Base-by-base conservation (phyloP, 306 rosid species). In the Alnus glutinosa region DNA sequence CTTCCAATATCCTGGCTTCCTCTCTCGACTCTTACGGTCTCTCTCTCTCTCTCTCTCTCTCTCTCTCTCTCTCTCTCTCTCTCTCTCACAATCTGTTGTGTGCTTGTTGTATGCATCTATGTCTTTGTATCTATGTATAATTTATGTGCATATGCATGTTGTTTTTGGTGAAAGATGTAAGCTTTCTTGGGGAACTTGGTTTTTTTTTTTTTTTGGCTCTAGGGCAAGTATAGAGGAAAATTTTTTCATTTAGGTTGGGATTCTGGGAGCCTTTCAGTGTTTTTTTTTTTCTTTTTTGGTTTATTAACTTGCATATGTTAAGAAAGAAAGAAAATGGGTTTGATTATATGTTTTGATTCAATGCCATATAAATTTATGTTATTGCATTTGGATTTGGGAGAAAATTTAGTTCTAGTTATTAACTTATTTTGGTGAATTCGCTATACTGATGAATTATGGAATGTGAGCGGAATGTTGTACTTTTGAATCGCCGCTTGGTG, bases 1-100 rank as follows among this genome's bases (percentile, higher is more conserved):
- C 91, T 46, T 5, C 76, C 30, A 87, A 85, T 81, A 85, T 87
- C 1, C 79, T 85, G 0, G 86, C 89, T 70, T 48, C 91, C 2
- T 89, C 93, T 34, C 84, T 85, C 8, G 88, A 89, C 44, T 44
- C 83, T n/a, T 79, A 73, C 28, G 78, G 78, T 79, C 52, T 7
- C 7, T 1, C 62, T 55, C 23, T 55, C 32, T 55, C 61, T n/a
- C 28, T 55, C 19, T 4, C 19, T 3, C 57, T 18, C n/a, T 14
- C 3, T 1, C 28, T 79, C 51, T 6, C 4, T 1, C 61, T 55
- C 19, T 55, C 30, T 55, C 59, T 16, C 23, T 55, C n/a, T 14
- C n/a, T 13, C 55, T 16, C 18, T 13, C 9, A 8, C 10, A 23
- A 7, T 9, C 30, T 55, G 62, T 55, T 55, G 70, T 1, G 30